A percentile compares a stretch with the other conserved stretches of the same genome.
Conservation (phyloP, 495 filamentous ascomycete species). For the Aspergillus steynii region DNA sequence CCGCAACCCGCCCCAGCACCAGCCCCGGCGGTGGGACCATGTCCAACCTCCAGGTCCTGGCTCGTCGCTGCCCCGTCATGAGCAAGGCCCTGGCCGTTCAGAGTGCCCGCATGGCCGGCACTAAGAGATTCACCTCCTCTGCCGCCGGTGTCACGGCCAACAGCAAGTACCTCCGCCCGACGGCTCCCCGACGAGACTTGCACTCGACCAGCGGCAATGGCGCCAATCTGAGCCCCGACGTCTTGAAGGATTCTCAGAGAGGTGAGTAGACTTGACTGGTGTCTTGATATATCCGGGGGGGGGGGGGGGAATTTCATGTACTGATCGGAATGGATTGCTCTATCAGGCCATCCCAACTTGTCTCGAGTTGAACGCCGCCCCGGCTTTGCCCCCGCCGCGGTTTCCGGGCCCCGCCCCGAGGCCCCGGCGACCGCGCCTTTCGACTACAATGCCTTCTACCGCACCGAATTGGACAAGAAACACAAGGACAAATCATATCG, state of each 20-base stretch:
- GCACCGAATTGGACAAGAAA: slow-evolving; percentile 90
- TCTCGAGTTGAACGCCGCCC: not conserved
- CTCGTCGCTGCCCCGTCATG: slow-evolving; percentile 97
- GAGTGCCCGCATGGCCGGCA: slow-evolving; percentile 58
- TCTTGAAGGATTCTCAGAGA: slow-evolving; percentile 60
- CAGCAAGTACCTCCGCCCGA: slow-evolving; percentile 37
- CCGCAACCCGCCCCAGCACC: slow-evolving; percentile 65
- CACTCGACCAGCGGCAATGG: slow-evolving; percentile 76
- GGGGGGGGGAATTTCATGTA: not conserved
- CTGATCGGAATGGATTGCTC: slow-evolving; percentile 26
- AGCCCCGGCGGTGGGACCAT: slow-evolving; percentile 87
- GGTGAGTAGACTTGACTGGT: not conserved
- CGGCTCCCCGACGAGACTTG: slow-evolving; percentile 63
- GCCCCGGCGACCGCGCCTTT: slow-evolving; percentile 61
- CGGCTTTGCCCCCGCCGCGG: slow-evolving; percentile 9
- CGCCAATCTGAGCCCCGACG: slow-evolving; percentile 67
- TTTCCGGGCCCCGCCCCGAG: slow-evolving; percentile 37
- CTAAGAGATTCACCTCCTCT: slow-evolving; percentile 47
- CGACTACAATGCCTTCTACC: slow-evolving; percentile 89
- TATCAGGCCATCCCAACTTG: slow-evolving; percentile 30
- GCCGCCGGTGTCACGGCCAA: slow-evolving; percentile 38
- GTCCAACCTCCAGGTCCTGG: slow-evolving; percentile 94
- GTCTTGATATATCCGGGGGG: not conserved
- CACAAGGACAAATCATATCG: slow-evolving; percentile 99
- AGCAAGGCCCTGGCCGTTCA: slow-evolving; percentile 94